Conservation (phyloP, 805 yeast genomes). For the Hanseniaspora taiwanica region DNA sequence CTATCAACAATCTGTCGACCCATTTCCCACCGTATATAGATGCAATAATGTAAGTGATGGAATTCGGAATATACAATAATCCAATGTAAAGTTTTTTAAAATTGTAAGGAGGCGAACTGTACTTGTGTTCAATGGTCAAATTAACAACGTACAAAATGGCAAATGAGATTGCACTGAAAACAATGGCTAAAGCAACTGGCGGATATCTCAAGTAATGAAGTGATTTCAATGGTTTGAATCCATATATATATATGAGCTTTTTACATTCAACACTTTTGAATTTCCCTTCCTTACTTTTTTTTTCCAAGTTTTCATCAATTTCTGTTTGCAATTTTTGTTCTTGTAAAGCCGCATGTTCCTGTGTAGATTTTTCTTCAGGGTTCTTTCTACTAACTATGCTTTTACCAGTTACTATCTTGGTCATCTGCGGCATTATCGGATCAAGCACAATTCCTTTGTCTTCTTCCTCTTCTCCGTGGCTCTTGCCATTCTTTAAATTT, state of each 20-base stretch:
- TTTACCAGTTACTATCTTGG: background rate
- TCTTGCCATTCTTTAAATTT: too few relatives aligned
- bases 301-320: constrained; percentile 7
- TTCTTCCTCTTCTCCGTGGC: background rate
- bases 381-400: background rate
- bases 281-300: constrained; percentile 4
- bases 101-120: constrained; percentile 53
- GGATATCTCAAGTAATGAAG: constrained; percentile 52
- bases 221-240: constrained; percentile 49
- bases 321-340: constrained; percentile 9
- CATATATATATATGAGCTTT: constrained; percentile 30
- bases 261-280: constrained; percentile 15
- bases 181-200: constrained; percentile 55
- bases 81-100: constrained; percentile 58
- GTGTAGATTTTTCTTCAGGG: background rate
- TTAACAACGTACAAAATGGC: constrained; percentile 60
- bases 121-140: constrained; percentile 54
- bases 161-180: constrained; percentile 60
- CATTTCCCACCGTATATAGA: constrained; percentile 73
- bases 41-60: constrained; percentile 62
- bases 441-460: background rate
- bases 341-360: too few relatives aligned
- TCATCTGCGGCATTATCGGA: background rate
- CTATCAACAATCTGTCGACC: constrained; percentile 48
- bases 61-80: constrained; percentile 69